Evolutionary conservation across 768 basidiomycete species (phyloP).

Genomic region (Rhizopogon vinicolor): DNA sequence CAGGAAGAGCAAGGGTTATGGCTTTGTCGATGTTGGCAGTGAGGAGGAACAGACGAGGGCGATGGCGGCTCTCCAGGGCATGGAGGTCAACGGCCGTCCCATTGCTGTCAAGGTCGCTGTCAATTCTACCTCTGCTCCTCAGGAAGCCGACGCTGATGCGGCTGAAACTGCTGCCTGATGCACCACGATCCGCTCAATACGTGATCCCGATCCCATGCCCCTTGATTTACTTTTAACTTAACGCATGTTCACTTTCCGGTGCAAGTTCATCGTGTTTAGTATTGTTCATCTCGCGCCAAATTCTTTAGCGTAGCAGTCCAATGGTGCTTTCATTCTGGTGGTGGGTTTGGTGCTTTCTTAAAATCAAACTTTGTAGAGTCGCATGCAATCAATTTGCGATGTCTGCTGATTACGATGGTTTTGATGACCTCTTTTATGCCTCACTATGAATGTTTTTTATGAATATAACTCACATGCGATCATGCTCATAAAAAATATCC

Average conservation of each 20-base stretch:
- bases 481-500: too few species aligned
- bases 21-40: slow-evolving; percentile 91
- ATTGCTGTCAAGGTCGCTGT: slow-evolving; percentile 97
- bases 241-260: slow-evolving; percentile 16
- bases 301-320: slow-evolving; percentile 31
- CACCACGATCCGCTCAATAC: slow-evolving; percentile 2
- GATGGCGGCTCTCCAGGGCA: slow-evolving; percentile 80
- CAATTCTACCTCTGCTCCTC: slow-evolving; percentile 66
- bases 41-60: slow-evolving; percentile 92
- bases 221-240: slow-evolving; percentile 23
- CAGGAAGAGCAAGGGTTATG: slow-evolving; percentile 93
- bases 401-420: slow-evolving; percentile 20
- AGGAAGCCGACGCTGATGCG: slow-evolving; percentile 39
- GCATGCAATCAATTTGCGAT: slow-evolving; percentile 23
- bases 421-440: slow-evolving; percentile 22
- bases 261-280: slow-evolving; percentile 27
- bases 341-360: slow-evolving; percentile 43
- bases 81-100: slow-evolving; percentile 78
- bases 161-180: slow-evolving; percentile 27
- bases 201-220: slow-evolving; percentile 16
- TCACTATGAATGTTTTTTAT: neutral
- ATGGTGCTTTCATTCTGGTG: slow-evolving; percentile 23
- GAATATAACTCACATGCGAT: too few species aligned
- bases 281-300: slow-evolving; percentile 28
- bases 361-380: slow-evolving; percentile 25